A percentile compares a stretch with the other conserved stretches of the same genome.
phyloP scores from a whole-genome alignment of 1,284 basidiomycete species.

The Amylostereum areolatum region DNA sequence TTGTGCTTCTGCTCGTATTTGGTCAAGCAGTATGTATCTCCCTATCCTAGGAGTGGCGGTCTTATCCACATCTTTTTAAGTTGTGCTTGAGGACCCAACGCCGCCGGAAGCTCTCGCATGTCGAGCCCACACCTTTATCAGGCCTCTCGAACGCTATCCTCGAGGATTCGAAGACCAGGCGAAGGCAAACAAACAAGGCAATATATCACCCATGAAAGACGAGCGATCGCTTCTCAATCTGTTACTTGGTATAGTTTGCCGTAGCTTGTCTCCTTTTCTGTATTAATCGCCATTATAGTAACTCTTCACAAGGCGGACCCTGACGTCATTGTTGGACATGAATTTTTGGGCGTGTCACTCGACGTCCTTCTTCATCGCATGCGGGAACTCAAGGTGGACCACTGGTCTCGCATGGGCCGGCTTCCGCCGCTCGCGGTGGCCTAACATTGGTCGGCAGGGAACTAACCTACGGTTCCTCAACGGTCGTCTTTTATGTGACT shows the following conservation, averaged over 20 bases:
- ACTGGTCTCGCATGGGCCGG: constrained; percentile 95
- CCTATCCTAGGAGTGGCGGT: background rate
- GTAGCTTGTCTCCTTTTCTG: background rate
- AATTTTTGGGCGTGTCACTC: constrained; percentile 88
- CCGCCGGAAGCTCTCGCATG: constrained; percentile 85
- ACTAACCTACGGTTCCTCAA: constrained; percentile 81
- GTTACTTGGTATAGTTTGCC: constrained; percentile 52
- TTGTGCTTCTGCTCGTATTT: constrained; percentile 78
- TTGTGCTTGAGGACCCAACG: constrained; percentile 83
- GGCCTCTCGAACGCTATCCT: constrained; percentile 90
- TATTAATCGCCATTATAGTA: constrained; percentile 34
- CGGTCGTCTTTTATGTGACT: constrained; percentile 87
- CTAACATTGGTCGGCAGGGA: constrained; percentile 78
- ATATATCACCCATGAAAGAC: constrained; percentile 73
- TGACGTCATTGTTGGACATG: constrained; percentile 92
- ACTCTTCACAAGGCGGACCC: constrained; percentile 87
- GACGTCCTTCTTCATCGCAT: constrained; percentile 92
- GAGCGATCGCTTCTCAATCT: constrained; percentile 86
- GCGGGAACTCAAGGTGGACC: constrained; percentile 84
- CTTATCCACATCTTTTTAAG: constrained; percentile 31
- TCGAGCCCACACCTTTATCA: constrained; percentile 83
- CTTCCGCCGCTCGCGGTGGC: constrained; percentile 84
- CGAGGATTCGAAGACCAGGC: constrained; percentile 74
- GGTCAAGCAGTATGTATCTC: constrained; percentile 72
- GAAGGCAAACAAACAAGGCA: constrained; percentile 57